Conservation (phyloP, 495 filamentous ascomycete species). For the Astrothelium macrocarpum region DNA sequence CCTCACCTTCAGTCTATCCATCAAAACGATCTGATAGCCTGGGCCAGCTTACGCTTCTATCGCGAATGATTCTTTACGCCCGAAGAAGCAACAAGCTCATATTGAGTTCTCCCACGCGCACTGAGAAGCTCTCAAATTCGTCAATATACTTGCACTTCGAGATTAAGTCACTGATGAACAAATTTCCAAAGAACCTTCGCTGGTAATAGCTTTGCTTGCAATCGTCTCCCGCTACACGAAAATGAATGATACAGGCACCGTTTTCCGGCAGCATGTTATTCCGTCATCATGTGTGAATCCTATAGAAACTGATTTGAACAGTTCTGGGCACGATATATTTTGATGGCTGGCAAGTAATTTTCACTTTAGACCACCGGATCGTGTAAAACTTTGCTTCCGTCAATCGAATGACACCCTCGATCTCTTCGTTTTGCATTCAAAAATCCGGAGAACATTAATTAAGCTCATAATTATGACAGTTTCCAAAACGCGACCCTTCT, state of each 20-base stretch:
- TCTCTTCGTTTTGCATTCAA: not conserved
- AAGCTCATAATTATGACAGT: not conserved
- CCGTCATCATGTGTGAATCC: not conserved
- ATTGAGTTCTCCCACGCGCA: not conserved
- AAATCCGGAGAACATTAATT: not conserved
- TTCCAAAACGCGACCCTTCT: not conserved
- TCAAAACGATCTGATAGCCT: not conserved
- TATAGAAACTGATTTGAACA: not conserved
- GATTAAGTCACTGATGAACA: not conserved
- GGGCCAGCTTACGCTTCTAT: not conserved
- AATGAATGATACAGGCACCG: not conserved
- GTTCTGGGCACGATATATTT: not conserved
- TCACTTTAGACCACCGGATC: not conserved
- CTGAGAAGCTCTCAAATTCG: not conserved
- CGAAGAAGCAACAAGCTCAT: not conserved
- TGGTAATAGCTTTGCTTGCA: not conserved
- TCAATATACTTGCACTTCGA: not conserved
- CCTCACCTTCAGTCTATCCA: not conserved
- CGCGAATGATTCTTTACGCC: not conserved
- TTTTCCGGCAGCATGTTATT: not conserved
- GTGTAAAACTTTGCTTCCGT: not conserved
- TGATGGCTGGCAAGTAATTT: not conserved
- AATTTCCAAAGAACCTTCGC: not conserved
- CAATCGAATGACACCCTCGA: not conserved
- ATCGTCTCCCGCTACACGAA: not conserved